A percentile compares a stretch with the other conserved stretches of the same genome.
These are phyloP conservation scores for Russula abietina DNA, from an alignment of 768 basidiomycete genomes.

Conservation along the genomic window DNA sequence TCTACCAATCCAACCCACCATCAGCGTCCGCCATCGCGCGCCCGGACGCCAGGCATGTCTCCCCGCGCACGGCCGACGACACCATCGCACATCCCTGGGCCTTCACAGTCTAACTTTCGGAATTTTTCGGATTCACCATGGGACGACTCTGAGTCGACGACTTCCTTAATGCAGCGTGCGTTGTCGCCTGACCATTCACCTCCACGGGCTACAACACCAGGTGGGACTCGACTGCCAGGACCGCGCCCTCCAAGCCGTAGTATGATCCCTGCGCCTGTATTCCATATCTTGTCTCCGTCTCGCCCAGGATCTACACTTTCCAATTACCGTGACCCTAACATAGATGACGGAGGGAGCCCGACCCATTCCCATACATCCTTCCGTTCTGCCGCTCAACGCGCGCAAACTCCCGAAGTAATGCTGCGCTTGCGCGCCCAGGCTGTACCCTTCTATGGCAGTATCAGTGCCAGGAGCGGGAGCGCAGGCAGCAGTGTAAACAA, in stretches of 20 bases:
- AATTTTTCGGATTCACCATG: constrained; percentile 45
- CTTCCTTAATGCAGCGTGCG: constrained; percentile 49
- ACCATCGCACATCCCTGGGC: constrained; percentile 72
- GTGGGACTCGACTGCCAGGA: constrained; percentile 42
- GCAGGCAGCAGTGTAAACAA: constrained; percentile 13
- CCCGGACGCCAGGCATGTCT: constrained; percentile 50
- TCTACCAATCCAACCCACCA: constrained; percentile 38
- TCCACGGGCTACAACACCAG: constrained; percentile 37
- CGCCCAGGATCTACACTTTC: constrained; percentile 71
- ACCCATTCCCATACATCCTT: constrained; percentile 33
- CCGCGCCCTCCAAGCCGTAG: constrained; percentile 77
- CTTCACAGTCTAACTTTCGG: constrained; percentile 41
- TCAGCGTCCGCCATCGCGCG: constrained; percentile 45
- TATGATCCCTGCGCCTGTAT: constrained; percentile 72
- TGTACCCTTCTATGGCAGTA: constrained; percentile 45
- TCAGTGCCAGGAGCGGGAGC: constrained; percentile 18
- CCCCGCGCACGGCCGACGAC: constrained; percentile 73
- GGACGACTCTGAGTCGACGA: constrained; percentile 42
- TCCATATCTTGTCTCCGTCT: constrained; percentile 64
- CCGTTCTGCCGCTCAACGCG: constrained; percentile 39
- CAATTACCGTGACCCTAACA: constrained; percentile 35
- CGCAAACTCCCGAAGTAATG: constrained; percentile 65
- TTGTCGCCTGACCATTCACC: constrained; percentile 51
- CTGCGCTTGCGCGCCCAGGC: constrained; percentile 57
- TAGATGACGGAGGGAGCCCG: constrained; percentile 12